Conservation (phyloP, 805 yeast species). For the Zygoascus tannicola region DNA sequence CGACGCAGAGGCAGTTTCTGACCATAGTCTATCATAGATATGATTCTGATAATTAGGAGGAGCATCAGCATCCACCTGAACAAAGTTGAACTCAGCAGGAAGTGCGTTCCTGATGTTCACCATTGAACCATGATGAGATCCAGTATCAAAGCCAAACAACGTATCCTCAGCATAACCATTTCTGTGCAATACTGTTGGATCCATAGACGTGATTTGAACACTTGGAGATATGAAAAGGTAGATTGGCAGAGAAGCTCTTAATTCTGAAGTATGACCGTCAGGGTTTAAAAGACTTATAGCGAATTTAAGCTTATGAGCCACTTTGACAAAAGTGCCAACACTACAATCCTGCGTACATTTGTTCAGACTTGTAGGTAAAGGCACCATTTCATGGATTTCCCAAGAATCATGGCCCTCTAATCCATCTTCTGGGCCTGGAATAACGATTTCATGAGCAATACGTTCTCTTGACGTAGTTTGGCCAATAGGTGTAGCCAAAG, state of each 20-base stretch:
- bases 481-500: slow-evolving; percentile 39
- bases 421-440: slow-evolving; percentile 36
- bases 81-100: slow-evolving; percentile 2
- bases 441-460: slow-evolving; percentile 41
- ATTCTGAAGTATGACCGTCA: slow-evolving; percentile 87
- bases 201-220: slow-evolving; percentile 54
- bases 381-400: slow-evolving; percentile 56
- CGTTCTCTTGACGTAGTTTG: slow-evolving; percentile 57
- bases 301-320: slow-evolving; percentile 82
- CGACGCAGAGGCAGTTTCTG: slow-evolving; percentile 38
- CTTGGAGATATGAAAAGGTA: slow-evolving; percentile 71
- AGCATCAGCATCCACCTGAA: slow-evolving; percentile 39
- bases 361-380: slow-evolving; percentile 63
- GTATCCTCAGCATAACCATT: slow-evolving; percentile 13
- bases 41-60: slow-evolving; percentile 79
- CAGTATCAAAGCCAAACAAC: slow-evolving; percentile 6
- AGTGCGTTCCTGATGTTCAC: slow-evolving; percentile 20
- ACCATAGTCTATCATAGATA: slow-evolving; percentile 68
- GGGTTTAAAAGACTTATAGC: slow-evolving; percentile 71
- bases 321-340: slow-evolving; percentile 57
- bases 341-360: slow-evolving; percentile 84
- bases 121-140: slow-evolving; percentile 15
- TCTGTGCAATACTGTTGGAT: slow-evolving; percentile 13
- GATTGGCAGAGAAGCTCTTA: slow-evolving; percentile 83
- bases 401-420: slow-evolving; percentile 46